phyloP scores from a whole-genome alignment of 192 early-diverging fungal species.

The Phlyctochytrium arcticum region DNA sequence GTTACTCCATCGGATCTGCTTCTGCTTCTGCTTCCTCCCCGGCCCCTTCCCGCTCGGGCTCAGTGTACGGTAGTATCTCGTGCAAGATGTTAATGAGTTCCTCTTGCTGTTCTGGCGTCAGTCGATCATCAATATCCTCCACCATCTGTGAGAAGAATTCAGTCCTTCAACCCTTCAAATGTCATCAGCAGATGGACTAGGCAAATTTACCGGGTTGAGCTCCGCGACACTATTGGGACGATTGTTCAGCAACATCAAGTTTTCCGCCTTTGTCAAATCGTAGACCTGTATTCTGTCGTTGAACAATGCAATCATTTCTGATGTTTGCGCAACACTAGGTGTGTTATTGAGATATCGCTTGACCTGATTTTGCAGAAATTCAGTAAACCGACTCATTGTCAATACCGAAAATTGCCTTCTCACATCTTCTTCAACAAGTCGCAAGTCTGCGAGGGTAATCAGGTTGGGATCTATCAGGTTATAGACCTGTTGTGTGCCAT shows the following conservation, averaged over 20 bases:
- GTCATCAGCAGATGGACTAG: background rate
- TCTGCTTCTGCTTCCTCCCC: slow-evolving; percentile 26
- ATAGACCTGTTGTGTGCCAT: no score
- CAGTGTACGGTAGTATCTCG: slow-evolving; percentile 44
- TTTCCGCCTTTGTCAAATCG: slow-evolving; percentile 67
- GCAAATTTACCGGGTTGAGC: slow-evolving; percentile 52
- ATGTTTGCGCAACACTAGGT: slow-evolving; percentile 56
- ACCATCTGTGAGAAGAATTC: slow-evolving; percentile 44
- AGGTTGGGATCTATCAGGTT: no score
- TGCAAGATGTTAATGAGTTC: slow-evolving; percentile 46
- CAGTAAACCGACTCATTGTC: no score
- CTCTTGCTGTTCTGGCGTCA: slow-evolving; percentile 48
- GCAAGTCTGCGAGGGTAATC: no score
- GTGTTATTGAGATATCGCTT: slow-evolving; percentile 53
- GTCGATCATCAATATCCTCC: slow-evolving; percentile 70
- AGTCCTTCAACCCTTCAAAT: background rate
- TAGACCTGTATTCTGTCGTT: slow-evolving; percentile 37
- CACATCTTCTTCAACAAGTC: no score
- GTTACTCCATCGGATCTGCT: background rate
- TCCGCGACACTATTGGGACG: slow-evolving; percentile 63
- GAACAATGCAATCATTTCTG: slow-evolving; percentile 43
- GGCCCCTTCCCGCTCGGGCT: slow-evolving; percentile 28
- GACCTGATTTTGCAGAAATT: slow-evolving; percentile 20
- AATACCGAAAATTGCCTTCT: no score
- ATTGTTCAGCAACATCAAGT: slow-evolving; percentile 70